Evolutionary conservation across 352 stramenopile species (phyloP).

Genomic region (Pythium brassicae): DNA sequence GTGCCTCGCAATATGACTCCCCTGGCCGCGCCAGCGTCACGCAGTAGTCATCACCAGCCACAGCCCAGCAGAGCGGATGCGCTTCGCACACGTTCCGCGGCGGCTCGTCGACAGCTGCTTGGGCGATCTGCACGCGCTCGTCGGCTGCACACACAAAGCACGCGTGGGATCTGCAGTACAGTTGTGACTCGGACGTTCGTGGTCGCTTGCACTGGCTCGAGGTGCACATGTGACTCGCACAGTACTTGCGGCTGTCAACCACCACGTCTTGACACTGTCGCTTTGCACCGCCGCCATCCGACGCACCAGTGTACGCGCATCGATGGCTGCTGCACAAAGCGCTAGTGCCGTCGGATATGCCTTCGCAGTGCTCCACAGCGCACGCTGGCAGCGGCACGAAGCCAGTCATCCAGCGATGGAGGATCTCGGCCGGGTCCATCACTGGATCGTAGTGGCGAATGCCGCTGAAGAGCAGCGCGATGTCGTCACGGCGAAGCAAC

Average conservation of each 20-base stretch:
- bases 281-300: background rate
- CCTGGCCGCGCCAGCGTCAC: slow-evolving; percentile 23
- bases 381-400: slow-evolving; percentile 46
- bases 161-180: slow-evolving; percentile 43
- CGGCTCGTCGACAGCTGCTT: slow-evolving; percentile 27
- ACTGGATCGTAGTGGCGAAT: slow-evolving; percentile 56
- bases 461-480: slow-evolving; percentile 31
- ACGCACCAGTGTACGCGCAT: slow-evolving; percentile 11
- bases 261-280: slow-evolving; percentile 24
- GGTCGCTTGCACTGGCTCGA: slow-evolving; percentile 31
- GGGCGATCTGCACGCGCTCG: slow-evolving; percentile 10
- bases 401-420: slow-evolving; percentile 53
- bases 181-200: slow-evolving; percentile 21
- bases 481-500: slow-evolving; percentile 22
- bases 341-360: slow-evolving; percentile 23
- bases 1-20: slow-evolving; percentile 39
- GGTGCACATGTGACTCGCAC: slow-evolving; percentile 37
- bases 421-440: slow-evolving; percentile 49
- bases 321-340: slow-evolving; percentile 23
- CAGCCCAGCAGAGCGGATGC: slow-evolving; percentile 49
- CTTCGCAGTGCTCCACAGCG: slow-evolving; percentile 20
- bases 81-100: slow-evolving; percentile 49
- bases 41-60: slow-evolving; percentile 27
- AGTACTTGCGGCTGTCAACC: slow-evolving; percentile 31
- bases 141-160: slow-evolving; percentile 52